Percentiles rank a stretch among this genome's conserved stretches.
Evolutionary conservation across 2,329 filamentous ascomycete species (phyloP).

Genomic region (Mycosphaerella arachidis): DNA sequence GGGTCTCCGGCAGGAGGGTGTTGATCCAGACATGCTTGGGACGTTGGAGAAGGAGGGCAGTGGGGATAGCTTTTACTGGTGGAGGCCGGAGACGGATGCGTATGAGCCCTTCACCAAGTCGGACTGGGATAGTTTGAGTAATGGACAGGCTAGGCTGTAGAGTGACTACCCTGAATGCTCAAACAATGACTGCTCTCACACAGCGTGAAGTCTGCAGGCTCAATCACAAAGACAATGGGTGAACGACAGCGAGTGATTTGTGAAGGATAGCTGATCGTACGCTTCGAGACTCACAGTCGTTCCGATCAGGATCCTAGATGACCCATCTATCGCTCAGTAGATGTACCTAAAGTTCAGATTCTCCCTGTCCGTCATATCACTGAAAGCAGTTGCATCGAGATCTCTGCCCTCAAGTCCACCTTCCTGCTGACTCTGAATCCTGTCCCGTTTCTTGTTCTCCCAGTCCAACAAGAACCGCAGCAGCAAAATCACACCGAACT

Average conservation of each 20-base stretch:
- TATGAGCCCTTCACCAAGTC: slow-evolving; percentile 57
- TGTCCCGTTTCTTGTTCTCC: slow-evolving; percentile 50
- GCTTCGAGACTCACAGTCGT: too few relatives aligned
- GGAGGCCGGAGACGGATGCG: slow-evolving; percentile 40
- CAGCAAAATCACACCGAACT: slow-evolving; percentile 43
- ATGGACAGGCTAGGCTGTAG: slow-evolving; percentile 33
- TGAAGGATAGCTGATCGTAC: too few relatives aligned
- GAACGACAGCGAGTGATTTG: too few relatives aligned
- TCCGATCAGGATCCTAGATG: too few relatives aligned
- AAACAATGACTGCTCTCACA: too few relatives aligned
- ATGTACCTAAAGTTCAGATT: slow-evolving; percentile 11
- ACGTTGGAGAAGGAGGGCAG: slow-evolving; percentile 39
- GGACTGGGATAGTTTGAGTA: slow-evolving; percentile 54
- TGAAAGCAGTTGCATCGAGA: slow-evolving; percentile 49
- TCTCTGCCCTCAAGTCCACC: slow-evolving; percentile 46
- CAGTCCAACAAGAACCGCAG: slow-evolving; percentile 46
- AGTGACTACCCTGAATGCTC: not conserved
- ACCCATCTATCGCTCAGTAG: not conserved
- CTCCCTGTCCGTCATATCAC: slow-evolving; percentile 48
- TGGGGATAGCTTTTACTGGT: slow-evolving; percentile 49
- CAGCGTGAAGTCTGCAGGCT: too few relatives aligned
- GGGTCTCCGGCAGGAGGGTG: slow-evolving; percentile 62
- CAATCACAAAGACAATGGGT: too few relatives aligned
- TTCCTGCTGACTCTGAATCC: slow-evolving; percentile 43
- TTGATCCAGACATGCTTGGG: slow-evolving; percentile 54